A percentile compares a stretch with the other conserved stretches of the same genome.
These are phyloP conservation scores for Penicillium desertorum DNA, from an alignment of 495 filamentous ascomycete species.

Conservation along the genomic window DNA sequence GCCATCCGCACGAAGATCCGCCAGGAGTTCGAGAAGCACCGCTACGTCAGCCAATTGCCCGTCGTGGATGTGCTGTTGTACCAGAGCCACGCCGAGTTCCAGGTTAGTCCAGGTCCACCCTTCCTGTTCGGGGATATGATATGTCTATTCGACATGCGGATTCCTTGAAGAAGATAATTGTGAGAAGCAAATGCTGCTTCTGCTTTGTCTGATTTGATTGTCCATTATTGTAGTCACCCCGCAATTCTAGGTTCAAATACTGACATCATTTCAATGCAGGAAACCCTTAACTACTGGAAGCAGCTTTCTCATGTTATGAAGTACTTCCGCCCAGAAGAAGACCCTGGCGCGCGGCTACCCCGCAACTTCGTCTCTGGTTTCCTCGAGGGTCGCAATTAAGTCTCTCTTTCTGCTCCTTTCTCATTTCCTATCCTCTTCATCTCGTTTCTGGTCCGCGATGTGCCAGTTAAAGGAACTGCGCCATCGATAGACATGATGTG, in stretches of 20 bases:
- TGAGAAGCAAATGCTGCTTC: neutral
- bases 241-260: neutral
- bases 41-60: conserved; percentile 84
- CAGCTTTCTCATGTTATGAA: conserved; percentile 95
- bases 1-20: conserved; percentile 88
- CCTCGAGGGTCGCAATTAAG: conserved; percentile 66
- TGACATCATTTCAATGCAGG: conserved; percentile 49
- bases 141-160: neutral
- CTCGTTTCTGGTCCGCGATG: conserved; percentile 29
- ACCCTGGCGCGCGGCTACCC: conserved; percentile 73
- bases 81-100: conserved; percentile 86
- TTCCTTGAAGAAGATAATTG: neutral
- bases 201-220: neutral
- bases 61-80: conserved; percentile 86
- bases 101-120: conserved; percentile 50
- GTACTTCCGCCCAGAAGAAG: conserved; percentile 91
- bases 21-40: conserved; percentile 95
- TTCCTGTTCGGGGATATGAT: neutral
- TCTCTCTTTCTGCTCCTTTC: conserved; percentile 17
- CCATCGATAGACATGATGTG: conserved; percentile 41
- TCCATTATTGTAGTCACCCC: neutral
- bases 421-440: conserved; percentile 23
- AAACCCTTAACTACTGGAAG: conserved; percentile 99
- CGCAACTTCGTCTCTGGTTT: conserved; percentile 89
- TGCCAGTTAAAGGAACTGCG: conserved; percentile 21